A percentile compares a stretch with the other conserved stretches of the same genome.
Conservation (phyloP, 352 stramenopile species). For the Phytopythium helicoides region DNA sequence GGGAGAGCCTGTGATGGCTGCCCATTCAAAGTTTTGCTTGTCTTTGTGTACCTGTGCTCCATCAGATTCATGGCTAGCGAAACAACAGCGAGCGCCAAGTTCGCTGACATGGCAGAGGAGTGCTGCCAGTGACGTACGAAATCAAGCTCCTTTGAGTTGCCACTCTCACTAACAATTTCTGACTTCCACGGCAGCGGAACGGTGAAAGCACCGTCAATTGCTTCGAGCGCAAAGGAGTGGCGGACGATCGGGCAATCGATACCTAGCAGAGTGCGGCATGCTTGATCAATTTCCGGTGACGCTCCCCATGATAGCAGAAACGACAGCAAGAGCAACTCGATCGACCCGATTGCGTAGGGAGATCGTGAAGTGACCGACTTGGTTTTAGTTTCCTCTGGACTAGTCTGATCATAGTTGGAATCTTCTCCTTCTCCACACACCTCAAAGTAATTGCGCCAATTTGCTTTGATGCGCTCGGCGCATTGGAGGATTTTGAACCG, state of each 20-base stretch:
- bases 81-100: constrained; percentile 62
- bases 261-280: constrained; percentile 52
- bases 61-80: constrained; percentile 83
- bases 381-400: background rate
- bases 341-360: constrained; percentile 62
- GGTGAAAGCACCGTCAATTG: constrained; percentile 52
- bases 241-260: constrained; percentile 43
- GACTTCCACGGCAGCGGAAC: constrained; percentile 65
- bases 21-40: constrained; percentile 16
- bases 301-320: constrained; percentile 77
- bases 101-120: constrained; percentile 65
- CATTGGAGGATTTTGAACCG: constrained; percentile 65
- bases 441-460: constrained; percentile 65
- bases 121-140: constrained; percentile 75
- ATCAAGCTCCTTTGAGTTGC: background rate
- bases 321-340: constrained; percentile 68
- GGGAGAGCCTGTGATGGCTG: constrained; percentile 11
- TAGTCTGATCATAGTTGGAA: background rate
- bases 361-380: constrained; percentile 14
- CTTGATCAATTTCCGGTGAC: constrained; percentile 62
- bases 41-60: constrained; percentile 38
- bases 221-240: constrained; percentile 70
- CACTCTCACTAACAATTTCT: background rate
- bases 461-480: constrained; percentile 64
- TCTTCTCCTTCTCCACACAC: constrained; percentile 13